Conservation (phyloP, 345 rosid genomes). For the Excoecaria cochinchinensis region DNA sequence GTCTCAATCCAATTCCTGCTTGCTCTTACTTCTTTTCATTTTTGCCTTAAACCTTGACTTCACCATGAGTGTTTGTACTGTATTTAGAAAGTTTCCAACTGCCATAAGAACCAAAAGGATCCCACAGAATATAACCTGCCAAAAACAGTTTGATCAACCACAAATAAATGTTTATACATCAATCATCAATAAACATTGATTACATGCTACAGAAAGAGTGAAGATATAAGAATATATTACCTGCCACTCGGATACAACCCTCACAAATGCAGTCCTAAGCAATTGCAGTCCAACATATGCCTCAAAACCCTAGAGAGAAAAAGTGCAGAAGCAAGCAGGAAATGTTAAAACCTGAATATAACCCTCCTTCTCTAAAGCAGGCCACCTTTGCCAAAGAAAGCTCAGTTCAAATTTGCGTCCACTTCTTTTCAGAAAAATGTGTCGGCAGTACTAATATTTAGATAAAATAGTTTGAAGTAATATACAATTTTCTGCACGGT, state of each 20-base stretch:
- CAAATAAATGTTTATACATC: not conserved
- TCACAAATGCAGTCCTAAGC: conserved; percentile 71
- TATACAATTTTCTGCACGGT: not conserved
- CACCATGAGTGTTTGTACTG: conserved; percentile 70
- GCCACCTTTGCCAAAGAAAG: not conserved
- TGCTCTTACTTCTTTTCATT: conserved; percentile 91
- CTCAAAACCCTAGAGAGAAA: conserved; percentile 69
- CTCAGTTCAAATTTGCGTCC: not conserved
- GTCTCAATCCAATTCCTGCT: conserved; percentile 57
- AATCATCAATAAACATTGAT: not conserved
- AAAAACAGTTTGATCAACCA: conserved; percentile 13
- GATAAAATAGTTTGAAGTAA: not conserved
- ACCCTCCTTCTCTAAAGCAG: not conserved
- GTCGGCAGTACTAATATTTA: too few species aligned
- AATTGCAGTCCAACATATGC: conserved; percentile 84
- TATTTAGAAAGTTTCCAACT: conserved; percentile 80
- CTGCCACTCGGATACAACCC: conserved; percentile 93
- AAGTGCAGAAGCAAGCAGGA: conserved; percentile 17
- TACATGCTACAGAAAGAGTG: not conserved
- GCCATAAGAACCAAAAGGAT: conserved; percentile 88
- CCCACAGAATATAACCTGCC: conserved; percentile 84
- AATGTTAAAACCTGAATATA: not conserved
- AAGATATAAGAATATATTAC: conserved; percentile 27
- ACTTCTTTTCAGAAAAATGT: not conserved
- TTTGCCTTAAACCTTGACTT: conserved; percentile 95